phyloP scores from a whole-genome alignment of 2,329 filamentous ascomycete species.

The Myriosclerotinia scirpicola region DNA sequence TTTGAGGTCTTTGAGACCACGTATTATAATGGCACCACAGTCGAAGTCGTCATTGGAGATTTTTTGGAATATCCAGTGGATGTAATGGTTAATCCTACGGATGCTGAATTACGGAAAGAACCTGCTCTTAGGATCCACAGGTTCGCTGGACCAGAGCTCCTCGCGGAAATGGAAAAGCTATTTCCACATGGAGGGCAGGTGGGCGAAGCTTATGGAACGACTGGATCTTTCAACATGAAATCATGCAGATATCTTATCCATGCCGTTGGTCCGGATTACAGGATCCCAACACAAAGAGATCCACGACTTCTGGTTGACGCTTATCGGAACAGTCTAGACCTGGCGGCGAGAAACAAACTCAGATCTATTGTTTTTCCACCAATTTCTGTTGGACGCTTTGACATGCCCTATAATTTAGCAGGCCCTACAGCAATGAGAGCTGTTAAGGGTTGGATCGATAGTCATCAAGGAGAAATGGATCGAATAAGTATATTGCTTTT shows the following conservation, averaged over 20 bases:
- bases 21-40: constrained; percentile 1
- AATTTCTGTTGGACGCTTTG: background rate
- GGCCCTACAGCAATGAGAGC: background rate
- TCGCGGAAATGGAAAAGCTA: background rate
- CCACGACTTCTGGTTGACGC: background rate
- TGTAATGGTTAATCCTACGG: constrained; percentile 15
- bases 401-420: background rate
- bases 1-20: constrained; percentile 1
- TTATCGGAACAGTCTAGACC: background rate
- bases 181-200: background rate
- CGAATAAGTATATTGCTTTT: constrained; percentile 5
- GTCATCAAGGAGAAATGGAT: background rate
- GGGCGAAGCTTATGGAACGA: constrained; percentile 15
- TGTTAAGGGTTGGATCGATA: background rate
- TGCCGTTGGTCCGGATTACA: constrained; percentile 11
- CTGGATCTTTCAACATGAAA: background rate
- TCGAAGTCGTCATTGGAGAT: background rate
- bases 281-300: background rate
- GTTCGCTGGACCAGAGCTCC: background rate
- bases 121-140: background rate
- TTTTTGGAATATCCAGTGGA: constrained; percentile 3
- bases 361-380: constrained; percentile 12
- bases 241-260: constrained; percentile 7
- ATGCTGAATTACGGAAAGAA: background rate
- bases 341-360: background rate